Base-by-base conservation (phyloP, 768 basidiomycete genomes). In the Rhodotorula diobovata region DNA sequence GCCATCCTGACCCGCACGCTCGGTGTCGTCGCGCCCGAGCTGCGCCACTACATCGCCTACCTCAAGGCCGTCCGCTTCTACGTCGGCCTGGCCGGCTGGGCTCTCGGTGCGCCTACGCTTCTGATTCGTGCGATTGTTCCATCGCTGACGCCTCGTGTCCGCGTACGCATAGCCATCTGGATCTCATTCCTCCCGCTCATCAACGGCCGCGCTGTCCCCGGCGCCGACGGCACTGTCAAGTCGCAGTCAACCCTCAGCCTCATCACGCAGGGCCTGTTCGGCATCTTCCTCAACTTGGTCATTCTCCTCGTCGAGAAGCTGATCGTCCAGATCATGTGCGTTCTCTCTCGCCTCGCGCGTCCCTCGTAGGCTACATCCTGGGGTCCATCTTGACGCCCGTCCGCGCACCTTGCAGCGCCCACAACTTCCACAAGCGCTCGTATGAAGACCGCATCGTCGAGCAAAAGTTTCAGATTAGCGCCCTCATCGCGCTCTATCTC, bases 241-340 rank as follows among this genome's bases (percentile, higher is more conserved):
- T 61, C 70, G 57, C 60, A 62, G 30, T 63, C 65, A 59, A 70
- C 85, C 37, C 81, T 91, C 61, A 80, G 81, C 56, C 82, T 88
- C 30, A 82, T 89, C 50, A 85, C 83, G 7, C 88, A 87, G 78
- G 81, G 92, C 37, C 82, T 91, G 14, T 92, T 93, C 77, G 90
- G 87, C 15, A 78, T 89, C 60, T 85, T 87, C 77, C 77, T 93
- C 59, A 90, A 87, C 77, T 80, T 88, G 1, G 84, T 84, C 37
- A 83, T 92, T 35, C 84, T 93, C 12, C 83, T 89, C 20, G 87
- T 85, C 65, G 91, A 93, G 80, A 96, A 96, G 78, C 86, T 93
- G 70, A 80, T 88, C 23, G 90, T 96, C 59, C 93, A 94, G 79
- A 87, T 87, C 83, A 92, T 95, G 76, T 76, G 18, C 34, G 70